Conservation (phyloP, 2,329 filamentous ascomycete genomes). For the Diaporthe ilicicola region DNA sequence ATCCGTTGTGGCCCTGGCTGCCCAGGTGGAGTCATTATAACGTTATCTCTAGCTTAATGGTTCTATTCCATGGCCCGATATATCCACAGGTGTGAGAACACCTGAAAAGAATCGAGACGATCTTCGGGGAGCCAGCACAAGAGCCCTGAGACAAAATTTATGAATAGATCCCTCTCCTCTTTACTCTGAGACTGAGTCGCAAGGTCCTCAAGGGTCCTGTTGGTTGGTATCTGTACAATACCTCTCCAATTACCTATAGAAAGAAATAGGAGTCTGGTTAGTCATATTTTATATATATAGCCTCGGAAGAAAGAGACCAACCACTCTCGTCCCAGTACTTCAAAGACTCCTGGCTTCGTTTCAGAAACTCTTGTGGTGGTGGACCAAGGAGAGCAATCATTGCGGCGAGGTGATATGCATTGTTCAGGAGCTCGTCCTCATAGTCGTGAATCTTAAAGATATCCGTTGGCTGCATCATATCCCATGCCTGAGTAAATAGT, state of each 20-base stretch:
- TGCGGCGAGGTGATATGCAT: background rate
- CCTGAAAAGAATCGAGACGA: background rate
- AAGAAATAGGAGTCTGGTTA: background rate
- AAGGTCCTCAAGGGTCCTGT: background rate
- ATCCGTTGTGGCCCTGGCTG: no score
- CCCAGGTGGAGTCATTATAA: no score
- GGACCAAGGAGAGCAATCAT: conserved; percentile 14
- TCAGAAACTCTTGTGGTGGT: background rate
- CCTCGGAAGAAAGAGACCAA: background rate
- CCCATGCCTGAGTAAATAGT: background rate
- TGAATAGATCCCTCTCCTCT: background rate
- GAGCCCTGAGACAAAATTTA: background rate
- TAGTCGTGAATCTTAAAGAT: background rate
- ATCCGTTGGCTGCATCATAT: background rate
- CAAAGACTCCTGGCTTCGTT: background rate
- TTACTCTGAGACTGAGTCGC: background rate
- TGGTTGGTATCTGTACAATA: background rate
- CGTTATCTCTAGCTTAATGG: background rate
- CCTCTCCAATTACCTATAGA: background rate
- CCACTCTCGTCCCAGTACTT: conserved; percentile 1
- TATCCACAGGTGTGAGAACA: conserved; percentile 3
- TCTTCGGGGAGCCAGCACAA: background rate
- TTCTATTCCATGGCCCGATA: background rate
- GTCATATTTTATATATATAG: background rate
- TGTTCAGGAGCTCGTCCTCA: background rate